A percentile compares a stretch with the other conserved stretches of the same genome.
phyloP scores from a whole-genome alignment of 257 asterid species.

The Handroanthus guayacan region DNA sequence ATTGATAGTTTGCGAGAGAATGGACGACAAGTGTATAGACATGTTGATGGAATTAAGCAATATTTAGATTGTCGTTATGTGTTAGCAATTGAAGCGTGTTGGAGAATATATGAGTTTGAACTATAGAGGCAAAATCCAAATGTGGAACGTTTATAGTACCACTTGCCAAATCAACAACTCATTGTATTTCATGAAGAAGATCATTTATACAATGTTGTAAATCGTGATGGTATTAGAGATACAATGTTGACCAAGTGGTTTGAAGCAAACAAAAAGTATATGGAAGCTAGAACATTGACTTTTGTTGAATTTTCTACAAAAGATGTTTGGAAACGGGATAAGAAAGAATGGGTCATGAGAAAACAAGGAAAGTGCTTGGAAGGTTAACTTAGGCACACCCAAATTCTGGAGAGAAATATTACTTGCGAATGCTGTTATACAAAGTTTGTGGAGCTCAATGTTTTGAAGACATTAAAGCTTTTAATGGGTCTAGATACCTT shows the following conservation, averaged over 20 bases:
- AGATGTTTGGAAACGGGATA: too few species aligned
- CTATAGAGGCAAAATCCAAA: too few species aligned
- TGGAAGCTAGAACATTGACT: not conserved
- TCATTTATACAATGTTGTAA: not conserved
- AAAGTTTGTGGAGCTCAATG: not conserved
- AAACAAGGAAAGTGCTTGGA: not conserved
- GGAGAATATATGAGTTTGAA: too few species aligned
- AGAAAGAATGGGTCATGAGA: too few species aligned
- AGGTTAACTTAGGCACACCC: conserved; percentile 8
- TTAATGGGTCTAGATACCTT: not conserved
- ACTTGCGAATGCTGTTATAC: not conserved
- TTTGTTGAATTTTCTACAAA: too few species aligned
- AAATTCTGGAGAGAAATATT: not conserved
- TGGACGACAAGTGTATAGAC: too few species aligned
- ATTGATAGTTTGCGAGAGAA: too few species aligned
- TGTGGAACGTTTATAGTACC: too few species aligned
- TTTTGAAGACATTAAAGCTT: conserved; percentile 21
- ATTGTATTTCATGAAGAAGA: conserved; percentile 3
- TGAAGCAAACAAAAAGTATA: conserved; percentile 1
- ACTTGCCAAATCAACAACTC: too few species aligned
- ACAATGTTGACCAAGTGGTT: conserved; percentile 22
- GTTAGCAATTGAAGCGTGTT: too few species aligned
- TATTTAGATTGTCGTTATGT: too few species aligned
- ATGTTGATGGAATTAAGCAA: too few species aligned
- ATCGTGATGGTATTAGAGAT: not conserved